Evolutionary conservation across 306 rosid species (phyloP).

Genomic region (Citrullus mucosospermus): DNA sequence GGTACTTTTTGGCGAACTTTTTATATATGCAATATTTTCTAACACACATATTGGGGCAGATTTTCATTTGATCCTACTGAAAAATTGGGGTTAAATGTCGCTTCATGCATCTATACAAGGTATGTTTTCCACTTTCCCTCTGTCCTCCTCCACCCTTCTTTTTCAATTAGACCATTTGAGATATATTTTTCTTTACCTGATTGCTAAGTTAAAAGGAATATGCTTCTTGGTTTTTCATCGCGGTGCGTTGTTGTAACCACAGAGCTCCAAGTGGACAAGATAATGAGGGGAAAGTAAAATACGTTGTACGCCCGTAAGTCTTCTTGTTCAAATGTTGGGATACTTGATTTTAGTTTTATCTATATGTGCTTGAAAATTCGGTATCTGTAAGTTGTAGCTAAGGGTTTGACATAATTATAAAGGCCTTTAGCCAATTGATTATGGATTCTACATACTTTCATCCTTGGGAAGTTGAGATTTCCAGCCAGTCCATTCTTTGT

Average conservation of each 20-base stretch:
- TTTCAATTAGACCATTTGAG: neutral
- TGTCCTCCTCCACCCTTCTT: neutral
- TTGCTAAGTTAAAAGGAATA: neutral
- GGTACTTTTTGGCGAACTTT: neutral
- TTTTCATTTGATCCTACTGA: constrained; percentile 70
- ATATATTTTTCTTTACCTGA: neutral
- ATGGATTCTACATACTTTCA: neutral
- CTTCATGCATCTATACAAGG: constrained; percentile 83
- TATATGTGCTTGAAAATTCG: neutral
- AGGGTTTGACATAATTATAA: neutral
- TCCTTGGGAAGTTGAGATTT: neutral
- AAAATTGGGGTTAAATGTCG: constrained; percentile 67
- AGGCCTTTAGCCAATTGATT: neutral
- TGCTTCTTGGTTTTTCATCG: neutral
- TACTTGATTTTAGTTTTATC: constrained; percentile 8
- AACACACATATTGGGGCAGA: constrained; percentile 22
- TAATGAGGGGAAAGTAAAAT: constrained; percentile 71
- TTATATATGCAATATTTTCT: neutral
- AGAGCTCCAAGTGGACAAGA: constrained; percentile 77
- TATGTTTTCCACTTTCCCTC: constrained; percentile 15
- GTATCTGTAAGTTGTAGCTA: neutral
- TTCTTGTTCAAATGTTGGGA: constrained; percentile 8
- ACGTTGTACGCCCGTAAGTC: constrained; percentile 80
- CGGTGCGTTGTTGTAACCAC: constrained; percentile 9
- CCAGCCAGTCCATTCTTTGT: neutral